A percentile compares a stretch with the other conserved stretches of the same genome.
Conservation (phyloP, 805 yeast genomes). For the Barnettozyma siamensis region DNA sequence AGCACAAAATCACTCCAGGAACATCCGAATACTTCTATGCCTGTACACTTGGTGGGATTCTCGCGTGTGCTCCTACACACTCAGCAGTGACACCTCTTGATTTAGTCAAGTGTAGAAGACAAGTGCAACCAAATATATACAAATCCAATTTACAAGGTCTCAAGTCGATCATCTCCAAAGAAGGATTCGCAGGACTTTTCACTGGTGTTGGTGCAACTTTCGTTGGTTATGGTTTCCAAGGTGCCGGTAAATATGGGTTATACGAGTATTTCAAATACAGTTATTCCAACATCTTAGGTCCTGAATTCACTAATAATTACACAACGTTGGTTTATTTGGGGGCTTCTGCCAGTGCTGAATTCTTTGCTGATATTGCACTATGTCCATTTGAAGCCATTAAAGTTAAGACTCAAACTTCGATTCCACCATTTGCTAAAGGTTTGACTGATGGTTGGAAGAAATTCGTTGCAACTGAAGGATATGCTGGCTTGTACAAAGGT, state of each 20-base stretch:
- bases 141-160: conserved; percentile 79
- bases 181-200: conserved; percentile 71
- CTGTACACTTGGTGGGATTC: conserved; percentile 54
- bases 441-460: conserved; percentile 63
- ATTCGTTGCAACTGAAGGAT: conserved; percentile 62
- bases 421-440: conserved; percentile 73
- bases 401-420: conserved; percentile 88
- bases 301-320: conserved; percentile 52
- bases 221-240: conserved; percentile 91
- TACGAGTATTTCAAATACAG: conserved; percentile 86
- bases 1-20: conserved; percentile 16
- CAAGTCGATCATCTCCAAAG: conserved; percentile 61
- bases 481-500: conserved; percentile 79
- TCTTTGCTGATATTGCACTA: conserved; percentile 80
- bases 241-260: conserved; percentile 96
- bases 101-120: conserved; percentile 88
- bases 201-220: conserved; percentile 92
- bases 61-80: conserved; percentile 97
- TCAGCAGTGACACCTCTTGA: conserved; percentile 90
- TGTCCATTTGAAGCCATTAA: conserved; percentile 96
- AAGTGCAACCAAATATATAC: conserved; percentile 72
- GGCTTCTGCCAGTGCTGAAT: conserved; percentile 92
- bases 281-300: conserved; percentile 65
- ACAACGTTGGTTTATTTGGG: conserved; percentile 71
- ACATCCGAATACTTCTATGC: conserved; percentile 46